Percentiles rank a stretch among this genome's conserved stretches.
phyloP scores from a whole-genome alignment of 1,284 basidiomycete species.

The Gymnopus androsaceus region DNA sequence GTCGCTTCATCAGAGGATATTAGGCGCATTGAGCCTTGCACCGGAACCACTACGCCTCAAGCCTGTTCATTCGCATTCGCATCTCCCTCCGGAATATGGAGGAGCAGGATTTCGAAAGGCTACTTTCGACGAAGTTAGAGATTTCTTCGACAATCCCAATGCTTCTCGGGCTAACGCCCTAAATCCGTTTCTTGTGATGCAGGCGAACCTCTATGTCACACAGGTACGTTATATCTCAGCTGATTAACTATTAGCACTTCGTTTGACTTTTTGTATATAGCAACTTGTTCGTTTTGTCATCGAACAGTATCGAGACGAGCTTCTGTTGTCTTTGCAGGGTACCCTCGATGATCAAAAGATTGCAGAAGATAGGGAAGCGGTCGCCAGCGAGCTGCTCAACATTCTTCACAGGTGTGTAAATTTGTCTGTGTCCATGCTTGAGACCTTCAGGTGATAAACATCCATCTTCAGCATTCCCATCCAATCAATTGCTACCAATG shows the following conservation, averaged over 20 bases:
- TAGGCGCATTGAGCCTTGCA: constrained; percentile 66
- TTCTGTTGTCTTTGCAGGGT: constrained; percentile 67
- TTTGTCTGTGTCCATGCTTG: background rate
- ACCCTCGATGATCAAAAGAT: constrained; percentile 63
- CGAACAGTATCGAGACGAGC: constrained; percentile 85
- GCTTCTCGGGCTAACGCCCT: constrained; percentile 79
- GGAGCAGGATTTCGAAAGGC: constrained; percentile 74
- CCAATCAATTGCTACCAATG: constrained; percentile 88
- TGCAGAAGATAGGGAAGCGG: constrained; percentile 70
- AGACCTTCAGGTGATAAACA: constrained; percentile 1
- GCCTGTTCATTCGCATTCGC: constrained; percentile 40
- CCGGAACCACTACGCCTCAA: constrained; percentile 74
- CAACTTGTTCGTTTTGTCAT: constrained; percentile 90
- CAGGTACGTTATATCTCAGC: constrained; percentile 53
- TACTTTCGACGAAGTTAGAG: constrained; percentile 82
- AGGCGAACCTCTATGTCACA: constrained; percentile 86
- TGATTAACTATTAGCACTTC: constrained; percentile 10
- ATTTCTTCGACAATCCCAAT: constrained; percentile 87
- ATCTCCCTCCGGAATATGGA: constrained; percentile 61
- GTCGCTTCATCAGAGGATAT: constrained; percentile 71
- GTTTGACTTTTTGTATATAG: constrained; percentile 37
- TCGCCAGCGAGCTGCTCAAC: constrained; percentile 78
- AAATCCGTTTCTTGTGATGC: constrained; percentile 87
- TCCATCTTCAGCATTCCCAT: constrained; percentile 71
- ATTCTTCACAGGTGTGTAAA: constrained; percentile 68